Conservation (phyloP, 306 rosid genomes). For the Phaseolus lunatus region DNA sequence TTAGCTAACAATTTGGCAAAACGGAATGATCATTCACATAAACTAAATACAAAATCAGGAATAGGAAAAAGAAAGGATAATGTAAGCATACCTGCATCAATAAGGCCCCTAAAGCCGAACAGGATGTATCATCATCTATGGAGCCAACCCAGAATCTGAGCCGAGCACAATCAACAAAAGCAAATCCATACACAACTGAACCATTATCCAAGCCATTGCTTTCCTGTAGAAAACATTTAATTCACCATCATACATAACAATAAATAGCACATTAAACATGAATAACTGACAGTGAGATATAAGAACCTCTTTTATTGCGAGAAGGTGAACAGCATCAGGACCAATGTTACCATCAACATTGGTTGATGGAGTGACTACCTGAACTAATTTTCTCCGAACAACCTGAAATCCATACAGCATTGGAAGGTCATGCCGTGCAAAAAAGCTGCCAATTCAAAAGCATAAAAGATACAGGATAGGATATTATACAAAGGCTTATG, state of each 20-base stretch:
- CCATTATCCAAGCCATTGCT: conserved; percentile 61
- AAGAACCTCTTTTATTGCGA: conserved; percentile 87
- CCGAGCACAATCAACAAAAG: conserved; percentile 94
- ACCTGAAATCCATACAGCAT: conserved; percentile 61
- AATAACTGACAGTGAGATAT: conserved; percentile 33
- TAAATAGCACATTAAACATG: conserved; percentile 2
- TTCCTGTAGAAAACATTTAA: conserved; percentile 56
- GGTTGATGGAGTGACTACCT: conserved; percentile 92
- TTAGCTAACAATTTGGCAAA: conserved; percentile 41
- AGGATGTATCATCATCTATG: conserved; percentile 80
- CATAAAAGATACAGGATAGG: conserved; percentile 1
- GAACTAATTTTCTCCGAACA: conserved; percentile 73
- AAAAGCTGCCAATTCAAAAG: conserved; percentile 32
- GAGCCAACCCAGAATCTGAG: conserved; percentile 90
- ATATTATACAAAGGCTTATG: not conserved
- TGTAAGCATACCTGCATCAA: conserved; percentile 80
- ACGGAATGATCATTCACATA: conserved; percentile 21
- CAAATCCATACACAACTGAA: conserved; percentile 80
- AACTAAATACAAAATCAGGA: conserved; percentile 36
- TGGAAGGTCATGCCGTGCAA: conserved; percentile 42
- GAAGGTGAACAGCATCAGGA: conserved; percentile 88
- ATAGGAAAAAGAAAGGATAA: conserved; percentile 34
- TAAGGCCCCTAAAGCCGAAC: conserved; percentile 88
- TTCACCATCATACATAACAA: conserved; percentile 20
- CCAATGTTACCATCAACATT: conserved; percentile 74